Conservation (phyloP, 257 asterid genomes). For the Solanum pimpinellifolium region DNA sequence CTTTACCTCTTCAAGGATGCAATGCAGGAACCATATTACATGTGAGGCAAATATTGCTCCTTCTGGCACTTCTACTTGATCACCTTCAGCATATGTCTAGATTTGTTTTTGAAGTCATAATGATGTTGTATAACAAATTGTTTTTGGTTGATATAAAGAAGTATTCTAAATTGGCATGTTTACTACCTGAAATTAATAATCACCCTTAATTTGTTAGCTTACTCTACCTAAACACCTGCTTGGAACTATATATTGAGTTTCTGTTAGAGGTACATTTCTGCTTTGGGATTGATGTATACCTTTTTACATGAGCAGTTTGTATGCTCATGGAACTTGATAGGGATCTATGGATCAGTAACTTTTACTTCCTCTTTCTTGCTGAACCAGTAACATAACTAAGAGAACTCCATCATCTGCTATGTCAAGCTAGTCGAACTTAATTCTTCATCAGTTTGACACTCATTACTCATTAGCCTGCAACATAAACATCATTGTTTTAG, state of each 20-base stretch:
- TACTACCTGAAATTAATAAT: background rate
- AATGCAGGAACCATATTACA: constrained; percentile 73
- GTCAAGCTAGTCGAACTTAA: background rate
- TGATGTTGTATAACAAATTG: background rate
- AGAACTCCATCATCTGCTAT: background rate
- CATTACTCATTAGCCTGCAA: background rate
- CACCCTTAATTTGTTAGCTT: background rate
- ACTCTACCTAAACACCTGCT: background rate
- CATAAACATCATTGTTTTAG: background rate
- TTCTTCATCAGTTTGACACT: background rate
- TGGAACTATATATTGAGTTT: background rate
- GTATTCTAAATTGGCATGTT: background rate
- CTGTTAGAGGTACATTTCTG: background rate
- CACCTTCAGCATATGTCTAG: background rate
- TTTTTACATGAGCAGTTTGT: background rate
- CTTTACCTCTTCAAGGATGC: constrained; percentile 85
- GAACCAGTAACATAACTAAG: background rate
- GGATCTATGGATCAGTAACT: background rate
- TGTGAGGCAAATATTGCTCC: constrained; percentile 30
- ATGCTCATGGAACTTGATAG: background rate
- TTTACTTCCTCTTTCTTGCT: background rate
- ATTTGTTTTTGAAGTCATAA: background rate
- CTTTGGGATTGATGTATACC: background rate
- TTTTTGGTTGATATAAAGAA: background rate
- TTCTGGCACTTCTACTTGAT: background rate